phyloP scores from a whole-genome alignment of 805 yeast species.

The Lipomyces starkeyi region DNA sequence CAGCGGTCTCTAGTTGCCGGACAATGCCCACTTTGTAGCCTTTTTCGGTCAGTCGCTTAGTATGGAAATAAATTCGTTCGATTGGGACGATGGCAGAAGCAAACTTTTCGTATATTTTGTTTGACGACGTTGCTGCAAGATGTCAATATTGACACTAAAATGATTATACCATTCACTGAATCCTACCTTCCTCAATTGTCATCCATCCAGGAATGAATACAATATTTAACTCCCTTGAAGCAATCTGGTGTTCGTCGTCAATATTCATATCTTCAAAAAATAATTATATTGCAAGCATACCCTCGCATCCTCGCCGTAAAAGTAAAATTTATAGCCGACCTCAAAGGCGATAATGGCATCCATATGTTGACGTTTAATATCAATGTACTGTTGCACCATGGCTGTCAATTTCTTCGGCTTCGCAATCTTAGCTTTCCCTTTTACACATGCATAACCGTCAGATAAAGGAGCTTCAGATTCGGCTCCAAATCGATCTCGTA shows the following conservation, averaged over 20 bases:
- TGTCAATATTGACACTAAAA: neutral
- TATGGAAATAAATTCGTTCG: constrained; percentile 71
- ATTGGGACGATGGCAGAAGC: constrained; percentile 90
- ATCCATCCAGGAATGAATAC: constrained; percentile 75
- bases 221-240: constrained; percentile 66
- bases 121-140: constrained; percentile 40
- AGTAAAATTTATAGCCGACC: constrained; percentile 90
- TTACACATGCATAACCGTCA: neutral
- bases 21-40: constrained; percentile 89
- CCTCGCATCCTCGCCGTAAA: constrained; percentile 84
- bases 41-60: constrained; percentile 65
- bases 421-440: neutral
- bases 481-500: constrained; percentile 4
- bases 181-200: constrained; percentile 53
- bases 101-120: constrained; percentile 59
- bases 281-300: neutral
- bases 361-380: constrained; percentile 61
- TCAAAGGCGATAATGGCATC: constrained; percentile 82
- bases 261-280: neutral
- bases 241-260: constrained; percentile 43
- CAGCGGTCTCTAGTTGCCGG: constrained; percentile 81
- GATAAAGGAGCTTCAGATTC: neutral
- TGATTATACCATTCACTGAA: neutral
- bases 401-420: constrained; percentile 63
- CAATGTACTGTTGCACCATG: constrained; percentile 75